phyloP scores from a whole-genome alignment of 768 basidiomycete genomes.

The Boletus vinaceobasis region DNA sequence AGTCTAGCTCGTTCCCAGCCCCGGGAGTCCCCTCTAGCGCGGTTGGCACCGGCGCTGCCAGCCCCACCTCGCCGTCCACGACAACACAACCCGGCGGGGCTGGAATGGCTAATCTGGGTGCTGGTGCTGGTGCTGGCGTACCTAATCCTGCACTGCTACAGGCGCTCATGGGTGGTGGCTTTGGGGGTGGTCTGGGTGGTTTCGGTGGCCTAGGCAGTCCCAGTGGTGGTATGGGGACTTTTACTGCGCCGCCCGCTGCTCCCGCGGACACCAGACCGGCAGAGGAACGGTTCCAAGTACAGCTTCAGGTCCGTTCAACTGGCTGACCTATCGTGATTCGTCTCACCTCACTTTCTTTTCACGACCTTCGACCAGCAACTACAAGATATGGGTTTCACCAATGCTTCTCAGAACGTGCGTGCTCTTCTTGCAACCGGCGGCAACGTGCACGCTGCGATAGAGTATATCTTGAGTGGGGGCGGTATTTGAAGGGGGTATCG shows the following conservation, averaged over 20 bases:
- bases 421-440: slow-evolving; percentile 91
- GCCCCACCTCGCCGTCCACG: slow-evolving; percentile 22
- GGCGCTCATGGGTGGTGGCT: slow-evolving; percentile 10
- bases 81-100: slow-evolving; percentile 19
- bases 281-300: slow-evolving; percentile 90
- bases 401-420: slow-evolving; percentile 85
- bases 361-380: slow-evolving; percentile 60
- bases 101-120: slow-evolving; percentile 22
- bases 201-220: slow-evolving; percentile 32
- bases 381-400: slow-evolving; percentile 92
- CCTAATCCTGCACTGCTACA: slow-evolving; percentile 46
- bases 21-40: too few relatives aligned
- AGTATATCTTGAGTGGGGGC: slow-evolving; percentile 84
- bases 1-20: too few relatives aligned
- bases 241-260: slow-evolving; percentile 25
- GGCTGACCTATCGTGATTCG: background rate
- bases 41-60: slow-evolving; percentile 29
- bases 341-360: background rate
- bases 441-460: slow-evolving; percentile 87
- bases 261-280: slow-evolving; percentile 72
- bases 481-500: too few relatives aligned
- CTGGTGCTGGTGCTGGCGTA: slow-evolving; percentile 16
- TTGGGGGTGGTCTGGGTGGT: slow-evolving; percentile 8
- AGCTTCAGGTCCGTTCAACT: slow-evolving; percentile 57
- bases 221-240: slow-evolving; percentile 25